Base-by-base conservation (phyloP, 257 asterid species). In the Craterostigma plantagineum region DNA sequence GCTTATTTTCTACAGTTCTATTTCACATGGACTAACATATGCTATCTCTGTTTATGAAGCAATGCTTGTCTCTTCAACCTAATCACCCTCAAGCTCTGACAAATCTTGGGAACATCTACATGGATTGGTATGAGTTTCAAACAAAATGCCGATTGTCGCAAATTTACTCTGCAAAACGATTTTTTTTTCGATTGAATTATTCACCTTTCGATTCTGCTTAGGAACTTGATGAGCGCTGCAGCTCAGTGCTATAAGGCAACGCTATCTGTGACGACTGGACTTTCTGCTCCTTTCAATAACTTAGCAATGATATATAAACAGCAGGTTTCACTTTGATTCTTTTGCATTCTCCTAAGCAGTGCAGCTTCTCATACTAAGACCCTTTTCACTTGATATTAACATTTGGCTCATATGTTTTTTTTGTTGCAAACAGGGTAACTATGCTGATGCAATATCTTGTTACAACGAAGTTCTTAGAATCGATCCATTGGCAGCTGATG, bases 41-140 rank as follows among this genome's bases (percentile, higher is more conserved):
- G 37, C 15, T 38, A 34, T 55, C 18, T 69, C 60, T 53, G 34
- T 43, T 35, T 50, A 14, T 63, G 69, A 61, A 90, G 99, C 94
- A 90, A 83, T 90, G 99, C 72, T 67, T 90, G 57, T 53, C 91
- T 55, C 80, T 90, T 61, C 96, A 83, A 58, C 90, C 96, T 35
- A 83, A 63, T 48, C 99, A 90, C 56, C 99, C 99, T 9, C 99
- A 90, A 66, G 99, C 99, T 18, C 93, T 80, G 30, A 77, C 96
- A 33, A 90, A 83, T 70, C 92, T 90, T 63, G 99, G 99, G 48
- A 90, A 83, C 68, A 77, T 90, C 51, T 90, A 90, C 38, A 83
- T 90, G 96, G 96, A 83, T 68, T 83, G 99, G 99, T 90, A 72
- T 54, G 78, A 51, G 45, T 18, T 42, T 15, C 45, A 34, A 11